Conservation (phyloP, 345 rosid genomes). For the Eucalyptus shirleyi region DNA sequence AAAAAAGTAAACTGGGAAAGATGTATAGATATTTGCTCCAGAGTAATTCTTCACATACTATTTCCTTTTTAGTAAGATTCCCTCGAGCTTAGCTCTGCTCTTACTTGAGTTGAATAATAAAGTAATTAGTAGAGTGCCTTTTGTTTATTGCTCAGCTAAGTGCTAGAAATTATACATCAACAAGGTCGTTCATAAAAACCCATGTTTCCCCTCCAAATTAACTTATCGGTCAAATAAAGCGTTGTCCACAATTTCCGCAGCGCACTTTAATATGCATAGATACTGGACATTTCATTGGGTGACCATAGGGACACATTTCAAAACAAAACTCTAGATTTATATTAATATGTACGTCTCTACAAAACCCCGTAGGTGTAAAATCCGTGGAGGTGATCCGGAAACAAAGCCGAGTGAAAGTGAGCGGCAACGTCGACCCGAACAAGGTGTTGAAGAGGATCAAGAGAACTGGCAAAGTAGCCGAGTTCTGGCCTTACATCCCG, state of each 20-base stretch:
- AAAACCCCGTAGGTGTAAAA: constrained; percentile 25
- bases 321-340: background rate
- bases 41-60: background rate
- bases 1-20: background rate
- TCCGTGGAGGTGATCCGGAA: constrained; percentile 51
- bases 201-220: background rate
- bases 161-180: background rate
- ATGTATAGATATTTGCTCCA: background rate
- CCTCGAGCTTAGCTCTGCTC: background rate
- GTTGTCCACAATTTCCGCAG: background rate
- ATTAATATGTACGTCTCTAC: background rate
- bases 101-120: background rate
- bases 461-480: constrained; percentile 59
- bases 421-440: constrained; percentile 51
- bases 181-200: background rate
- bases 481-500: constrained; percentile 70
- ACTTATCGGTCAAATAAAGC: background rate
- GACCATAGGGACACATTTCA: background rate
- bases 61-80: background rate
- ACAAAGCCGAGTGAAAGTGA: constrained; percentile 40
- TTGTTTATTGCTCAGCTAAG: background rate
- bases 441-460: constrained; percentile 55
- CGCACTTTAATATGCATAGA: background rate
- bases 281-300: background rate
- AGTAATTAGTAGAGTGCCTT: background rate